These are phyloP conservation scores for Oryza glumipatula DNA, from an alignment of 176 grass and related monocot genomes.

Conservation along the genomic window DNA sequence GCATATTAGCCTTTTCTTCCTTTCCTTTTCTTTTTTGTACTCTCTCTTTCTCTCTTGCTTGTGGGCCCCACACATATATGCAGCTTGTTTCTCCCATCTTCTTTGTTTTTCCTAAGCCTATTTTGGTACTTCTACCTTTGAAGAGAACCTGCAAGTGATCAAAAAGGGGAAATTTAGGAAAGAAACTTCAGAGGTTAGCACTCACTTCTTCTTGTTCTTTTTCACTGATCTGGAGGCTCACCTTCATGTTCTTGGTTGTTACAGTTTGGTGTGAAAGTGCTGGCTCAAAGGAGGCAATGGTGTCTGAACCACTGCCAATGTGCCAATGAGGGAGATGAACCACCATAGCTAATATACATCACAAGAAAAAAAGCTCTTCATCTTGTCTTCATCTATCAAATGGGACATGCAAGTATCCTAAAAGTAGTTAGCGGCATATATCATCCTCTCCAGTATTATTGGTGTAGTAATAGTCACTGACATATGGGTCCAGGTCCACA, in stretches of 20 bases:
- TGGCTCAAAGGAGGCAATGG: constrained; percentile 20
- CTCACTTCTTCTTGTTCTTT: constrained; percentile 14
- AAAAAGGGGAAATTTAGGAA: constrained; percentile 31
- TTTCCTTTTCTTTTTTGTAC: neutral
- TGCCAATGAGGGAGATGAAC: constrained; percentile 42
- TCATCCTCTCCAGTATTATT: too few species aligned
- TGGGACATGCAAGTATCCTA: neutral
- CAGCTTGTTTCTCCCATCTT: neutral
- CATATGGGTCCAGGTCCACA: too few species aligned
- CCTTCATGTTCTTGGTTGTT: constrained; percentile 17
- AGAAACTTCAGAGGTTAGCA: constrained; percentile 6
- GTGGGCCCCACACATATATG: constrained; percentile 18
- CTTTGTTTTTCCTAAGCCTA: neutral
- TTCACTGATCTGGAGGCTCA: constrained; percentile 2
- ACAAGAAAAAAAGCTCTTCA: constrained; percentile 5
- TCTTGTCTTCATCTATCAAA: constrained; percentile 26
- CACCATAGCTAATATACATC: constrained; percentile 32
- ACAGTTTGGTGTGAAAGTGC: constrained; percentile 42
- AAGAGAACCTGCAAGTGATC: constrained; percentile 14
- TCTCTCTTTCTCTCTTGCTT: constrained; percentile 3
- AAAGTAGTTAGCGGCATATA: too few species aligned
- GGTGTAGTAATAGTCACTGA: too few species aligned
- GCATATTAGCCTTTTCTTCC: constrained; percentile 35
- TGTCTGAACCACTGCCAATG: neutral
- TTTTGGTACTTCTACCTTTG: neutral